Percentiles rank a stretch among this genome's conserved stretches.
Evolutionary conservation across 805 yeast species (phyloP).

Genomic region (Sugiyamaella chiloensis): DNA sequence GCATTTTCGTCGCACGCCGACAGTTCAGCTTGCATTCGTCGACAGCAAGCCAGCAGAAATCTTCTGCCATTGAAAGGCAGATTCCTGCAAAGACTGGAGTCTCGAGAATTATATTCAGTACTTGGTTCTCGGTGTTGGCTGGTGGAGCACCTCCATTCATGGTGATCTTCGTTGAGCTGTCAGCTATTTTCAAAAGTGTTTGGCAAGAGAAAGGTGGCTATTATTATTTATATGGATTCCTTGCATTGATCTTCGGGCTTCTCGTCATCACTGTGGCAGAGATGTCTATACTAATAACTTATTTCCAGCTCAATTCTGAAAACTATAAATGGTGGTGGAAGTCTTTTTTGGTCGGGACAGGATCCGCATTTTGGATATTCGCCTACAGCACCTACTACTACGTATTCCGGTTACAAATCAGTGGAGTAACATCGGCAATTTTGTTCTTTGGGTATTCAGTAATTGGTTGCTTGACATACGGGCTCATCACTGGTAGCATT

Average conservation of each 20-base stretch:
- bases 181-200: constrained; percentile 67
- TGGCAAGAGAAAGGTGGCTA: constrained; percentile 80
- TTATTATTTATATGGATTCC: constrained; percentile 76
- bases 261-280: constrained; percentile 64
- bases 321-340: constrained; percentile 81
- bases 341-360: constrained; percentile 64
- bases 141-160: constrained; percentile 79
- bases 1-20: constrained; percentile 47
- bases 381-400: constrained; percentile 63
- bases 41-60: constrained; percentile 23
- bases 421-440: constrained; percentile 57
- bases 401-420: constrained; percentile 56
- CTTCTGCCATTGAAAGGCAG: constrained; percentile 33
- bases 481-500: constrained; percentile 71
- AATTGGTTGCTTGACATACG: constrained; percentile 57
- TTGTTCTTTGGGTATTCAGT: constrained; percentile 71
- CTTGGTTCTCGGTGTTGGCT: constrained; percentile 27
- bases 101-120: constrained; percentile 11
- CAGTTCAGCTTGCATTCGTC: no score
- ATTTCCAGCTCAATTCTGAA: constrained; percentile 54
- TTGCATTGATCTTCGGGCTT: constrained; percentile 57
- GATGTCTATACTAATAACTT: constrained; percentile 66
- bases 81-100: constrained; percentile 27
- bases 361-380: constrained; percentile 70
- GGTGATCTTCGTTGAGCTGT: constrained; percentile 73